Evolutionary conservation across 768 basidiomycete genomes (phyloP).

Genomic region (Glaciozyma antarctica): DNA sequence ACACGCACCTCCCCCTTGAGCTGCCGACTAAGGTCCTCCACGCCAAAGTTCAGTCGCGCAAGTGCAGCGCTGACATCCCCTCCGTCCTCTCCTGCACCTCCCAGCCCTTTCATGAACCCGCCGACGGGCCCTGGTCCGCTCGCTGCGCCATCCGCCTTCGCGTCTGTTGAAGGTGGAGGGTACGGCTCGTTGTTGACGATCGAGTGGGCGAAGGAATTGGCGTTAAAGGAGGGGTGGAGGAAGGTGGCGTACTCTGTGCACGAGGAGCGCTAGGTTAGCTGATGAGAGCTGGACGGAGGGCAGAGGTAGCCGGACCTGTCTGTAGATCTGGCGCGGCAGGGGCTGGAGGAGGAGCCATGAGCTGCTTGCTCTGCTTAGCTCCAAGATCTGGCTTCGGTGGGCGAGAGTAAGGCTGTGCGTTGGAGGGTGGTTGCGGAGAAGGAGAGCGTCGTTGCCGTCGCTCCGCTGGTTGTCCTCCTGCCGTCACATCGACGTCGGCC

Average conservation of each 20-base stretch:
- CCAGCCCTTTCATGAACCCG: constrained; percentile 27
- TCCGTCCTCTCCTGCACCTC: constrained; percentile 48
- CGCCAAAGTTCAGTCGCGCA: constrained; percentile 71
- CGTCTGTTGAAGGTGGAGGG: constrained; percentile 41
- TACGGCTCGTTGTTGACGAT: constrained; percentile 76
- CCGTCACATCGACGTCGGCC: too few species aligned
- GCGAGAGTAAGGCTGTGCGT: too few species aligned
- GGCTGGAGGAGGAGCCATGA: not conserved
- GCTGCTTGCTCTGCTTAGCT: too few species aligned
- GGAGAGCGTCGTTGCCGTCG: too few species aligned
- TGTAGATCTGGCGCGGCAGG: not conserved
- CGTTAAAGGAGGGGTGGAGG: constrained; percentile 63
- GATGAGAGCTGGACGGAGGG: not conserved
- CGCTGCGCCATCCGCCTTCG: constrained; percentile 44
- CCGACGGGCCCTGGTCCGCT: constrained; percentile 7
- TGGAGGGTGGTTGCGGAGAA: too few species aligned
- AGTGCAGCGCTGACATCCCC: constrained; percentile 76
- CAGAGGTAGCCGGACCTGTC: not conserved
- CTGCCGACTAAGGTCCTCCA: constrained; percentile 87
- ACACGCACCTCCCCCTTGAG: constrained; percentile 66
- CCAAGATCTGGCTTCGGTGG: too few species aligned
- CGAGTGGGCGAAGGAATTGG: constrained; percentile 83
- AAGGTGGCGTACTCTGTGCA: constrained; percentile 61
- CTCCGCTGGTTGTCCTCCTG: too few species aligned
- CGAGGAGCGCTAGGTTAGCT: not conserved